A percentile compares a stretch with the other conserved stretches of the same genome.
Evolutionary conservation across 352 stramenopile genomes (phyloP).

Genomic region (Globisporangium lucens): DNA sequence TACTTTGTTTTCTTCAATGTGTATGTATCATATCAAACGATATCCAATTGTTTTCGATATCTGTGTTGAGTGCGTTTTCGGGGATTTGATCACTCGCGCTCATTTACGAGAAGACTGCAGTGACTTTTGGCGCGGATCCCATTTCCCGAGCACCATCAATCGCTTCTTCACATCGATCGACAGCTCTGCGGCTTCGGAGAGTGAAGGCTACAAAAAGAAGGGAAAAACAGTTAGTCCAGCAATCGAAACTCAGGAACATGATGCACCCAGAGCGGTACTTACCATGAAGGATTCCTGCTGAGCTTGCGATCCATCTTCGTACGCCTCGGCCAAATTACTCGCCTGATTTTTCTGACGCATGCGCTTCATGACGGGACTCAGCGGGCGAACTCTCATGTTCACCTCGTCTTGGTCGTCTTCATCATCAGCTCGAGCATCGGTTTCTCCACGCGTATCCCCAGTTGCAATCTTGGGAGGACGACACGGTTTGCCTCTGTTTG

Average conservation of each 20-base stretch:
- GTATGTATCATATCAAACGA: slow-evolving; percentile 9
- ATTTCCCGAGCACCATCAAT: slow-evolving; percentile 47
- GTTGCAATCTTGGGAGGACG: neutral
- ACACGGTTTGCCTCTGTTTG: neutral
- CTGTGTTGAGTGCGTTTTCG: neutral
- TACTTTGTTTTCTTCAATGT: neutral
- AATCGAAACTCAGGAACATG: neutral
- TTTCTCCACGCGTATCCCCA: neutral
- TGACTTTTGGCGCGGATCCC: slow-evolving; percentile 18
- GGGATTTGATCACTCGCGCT: neutral
- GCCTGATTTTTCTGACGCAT: slow-evolving; percentile 26
- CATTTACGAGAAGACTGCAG: slow-evolving; percentile 3
- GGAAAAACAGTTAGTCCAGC: neutral
- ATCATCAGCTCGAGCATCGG: neutral
- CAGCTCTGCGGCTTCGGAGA: slow-evolving; percentile 46
- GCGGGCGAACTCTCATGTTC: slow-evolving; percentile 19
- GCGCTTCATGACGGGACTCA: slow-evolving; percentile 60
- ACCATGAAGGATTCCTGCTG: slow-evolving; percentile 5
- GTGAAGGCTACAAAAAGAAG: slow-evolving; percentile 8
- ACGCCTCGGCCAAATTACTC: neutral
- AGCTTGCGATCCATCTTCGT: neutral
- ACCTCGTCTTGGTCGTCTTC: slow-evolving; percentile 19
- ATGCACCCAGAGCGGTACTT: neutral
- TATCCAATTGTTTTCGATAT: neutral
- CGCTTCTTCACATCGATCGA: slow-evolving; percentile 62